Conservation (phyloP, 2,329 filamentous ascomycete genomes). For the Fusarium newnesense region DNA sequence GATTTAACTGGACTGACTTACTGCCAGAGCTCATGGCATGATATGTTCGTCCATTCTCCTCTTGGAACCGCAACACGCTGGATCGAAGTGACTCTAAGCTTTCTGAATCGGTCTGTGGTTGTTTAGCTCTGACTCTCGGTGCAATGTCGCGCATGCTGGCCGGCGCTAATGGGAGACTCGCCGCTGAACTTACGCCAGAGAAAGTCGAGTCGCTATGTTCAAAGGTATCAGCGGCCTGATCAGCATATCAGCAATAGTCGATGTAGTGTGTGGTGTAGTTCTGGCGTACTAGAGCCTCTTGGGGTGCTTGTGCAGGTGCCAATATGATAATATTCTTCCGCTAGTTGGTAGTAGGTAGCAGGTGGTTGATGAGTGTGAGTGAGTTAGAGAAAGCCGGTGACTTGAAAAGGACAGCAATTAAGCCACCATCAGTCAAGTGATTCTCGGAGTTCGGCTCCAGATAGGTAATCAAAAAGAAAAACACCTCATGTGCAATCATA, state of each 20-base stretch:
- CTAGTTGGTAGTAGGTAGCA: accelerated
- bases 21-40: conserved; percentile 15
- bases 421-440: neutral
- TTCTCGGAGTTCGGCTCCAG: neutral
- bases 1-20: accelerated
- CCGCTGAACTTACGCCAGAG: neutral
- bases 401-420: neutral
- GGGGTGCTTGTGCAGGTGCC: neutral
- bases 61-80: conserved; percentile 3
- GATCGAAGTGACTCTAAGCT: conserved; percentile 13
- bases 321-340: neutral
- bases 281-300: neutral
- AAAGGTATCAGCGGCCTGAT: neutral
- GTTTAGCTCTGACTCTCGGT: neutral
- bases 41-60: conserved; percentile 10
- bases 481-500: neutral
- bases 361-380: neutral
- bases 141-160: accelerated
- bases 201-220: conserved; percentile 5
- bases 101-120: neutral
- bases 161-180: accelerated
- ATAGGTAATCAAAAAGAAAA: neutral
- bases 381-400: accelerated
- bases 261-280: no score
- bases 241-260: no score